Evolutionary conservation across 2,329 filamentous ascomycete genomes (phyloP).

Genomic region (Dryadomyces sulphureus): DNA sequence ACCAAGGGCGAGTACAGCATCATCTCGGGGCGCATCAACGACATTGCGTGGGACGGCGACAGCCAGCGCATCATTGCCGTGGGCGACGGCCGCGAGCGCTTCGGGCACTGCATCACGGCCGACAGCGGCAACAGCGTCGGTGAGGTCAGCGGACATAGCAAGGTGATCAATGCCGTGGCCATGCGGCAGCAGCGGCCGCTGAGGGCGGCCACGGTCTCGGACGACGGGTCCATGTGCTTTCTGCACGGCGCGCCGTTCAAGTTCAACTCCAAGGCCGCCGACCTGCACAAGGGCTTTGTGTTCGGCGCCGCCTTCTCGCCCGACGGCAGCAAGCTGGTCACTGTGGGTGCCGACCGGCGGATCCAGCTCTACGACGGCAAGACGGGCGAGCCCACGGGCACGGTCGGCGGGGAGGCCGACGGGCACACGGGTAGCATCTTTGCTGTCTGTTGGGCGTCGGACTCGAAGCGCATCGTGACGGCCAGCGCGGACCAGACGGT

Average conservation of each 20-base stretch:
- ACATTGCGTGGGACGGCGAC: conserved; percentile 95
- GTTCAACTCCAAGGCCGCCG: conserved; percentile 70
- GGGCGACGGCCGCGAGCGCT: conserved; percentile 85
- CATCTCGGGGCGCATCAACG: conserved; percentile 87
- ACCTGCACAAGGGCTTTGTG: conserved; percentile 76
- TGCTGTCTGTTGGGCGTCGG: conserved; percentile 74
- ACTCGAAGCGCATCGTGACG: conserved; percentile 77
- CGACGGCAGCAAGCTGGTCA: conserved; percentile 68
- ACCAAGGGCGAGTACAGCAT: conserved; percentile 93
- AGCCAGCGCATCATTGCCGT: conserved; percentile 93
- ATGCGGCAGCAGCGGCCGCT: conserved; percentile 84
- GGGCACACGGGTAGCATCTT: conserved; percentile 83
- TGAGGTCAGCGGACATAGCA: conserved; percentile 83
- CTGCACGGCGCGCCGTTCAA: conserved; percentile 93
- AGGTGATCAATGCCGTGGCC: conserved; percentile 79
- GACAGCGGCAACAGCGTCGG: conserved; percentile 95
- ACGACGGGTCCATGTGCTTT: conserved; percentile 82
- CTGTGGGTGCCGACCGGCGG: conserved; percentile 78
- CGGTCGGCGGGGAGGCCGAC: conserved; percentile 40
- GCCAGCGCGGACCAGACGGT: conserved; percentile 91
- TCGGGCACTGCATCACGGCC: conserved; percentile 84
- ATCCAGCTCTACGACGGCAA: conserved; percentile 96
- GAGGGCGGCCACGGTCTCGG: conserved; percentile 77
- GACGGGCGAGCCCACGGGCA: conserved; percentile 67
- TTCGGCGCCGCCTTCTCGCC: conserved; percentile 81